Conservation (phyloP, 495 filamentous ascomycete genomes). For the Penicillium goetzii region DNA sequence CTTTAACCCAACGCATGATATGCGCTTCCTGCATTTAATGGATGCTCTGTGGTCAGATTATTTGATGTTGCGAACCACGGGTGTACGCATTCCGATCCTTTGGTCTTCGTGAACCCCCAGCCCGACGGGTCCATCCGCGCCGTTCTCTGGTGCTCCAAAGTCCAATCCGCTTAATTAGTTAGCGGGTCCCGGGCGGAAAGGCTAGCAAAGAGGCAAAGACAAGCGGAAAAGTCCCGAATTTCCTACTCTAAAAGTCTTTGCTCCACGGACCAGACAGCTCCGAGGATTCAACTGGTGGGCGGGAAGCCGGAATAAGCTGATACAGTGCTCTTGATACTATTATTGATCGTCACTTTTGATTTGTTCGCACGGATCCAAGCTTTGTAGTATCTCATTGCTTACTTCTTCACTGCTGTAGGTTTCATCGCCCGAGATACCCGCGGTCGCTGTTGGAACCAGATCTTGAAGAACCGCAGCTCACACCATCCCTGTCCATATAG, state of each 20-base stretch:
- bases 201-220: background rate
- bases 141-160: background rate
- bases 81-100: background rate
- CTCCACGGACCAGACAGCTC: conserved; percentile 23
- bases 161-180: background rate
- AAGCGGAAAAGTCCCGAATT: background rate
- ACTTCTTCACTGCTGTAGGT: background rate
- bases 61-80: background rate
- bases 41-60: background rate
- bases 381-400: background rate
- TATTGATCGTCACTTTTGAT: conserved; percentile 7
- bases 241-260: background rate
- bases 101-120: background rate
- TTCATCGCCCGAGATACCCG: background rate
- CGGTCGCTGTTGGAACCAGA: background rate
- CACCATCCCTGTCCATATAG: background rate
- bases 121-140: conserved; percentile 1
- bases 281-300: conserved; percentile 10
- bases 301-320: no score
- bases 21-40: no score
- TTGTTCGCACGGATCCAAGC: background rate
- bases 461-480: background rate
- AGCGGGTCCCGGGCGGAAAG: conserved; percentile 1
- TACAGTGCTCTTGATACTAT: background rate
- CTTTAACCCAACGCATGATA: background rate